Conservation (phyloP, 257 asterid species). For the Solanum sitiens region DNA sequence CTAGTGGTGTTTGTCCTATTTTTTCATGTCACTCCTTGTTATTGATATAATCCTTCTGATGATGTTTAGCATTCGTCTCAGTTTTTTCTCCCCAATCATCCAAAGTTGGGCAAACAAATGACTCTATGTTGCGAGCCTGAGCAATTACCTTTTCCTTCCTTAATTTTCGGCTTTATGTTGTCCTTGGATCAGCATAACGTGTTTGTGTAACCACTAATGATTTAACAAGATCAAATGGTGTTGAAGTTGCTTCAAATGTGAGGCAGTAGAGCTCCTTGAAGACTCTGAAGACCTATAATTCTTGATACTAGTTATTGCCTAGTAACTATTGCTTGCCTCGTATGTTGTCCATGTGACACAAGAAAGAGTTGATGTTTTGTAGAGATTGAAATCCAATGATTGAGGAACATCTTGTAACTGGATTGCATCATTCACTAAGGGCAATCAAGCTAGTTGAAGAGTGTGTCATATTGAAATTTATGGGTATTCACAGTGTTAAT, state of each 20-base stretch:
- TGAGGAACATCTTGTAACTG: background rate
- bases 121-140: background rate
- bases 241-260: background rate
- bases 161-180: background rate
- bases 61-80: background rate
- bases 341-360: background rate
- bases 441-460: background rate
- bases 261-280: background rate
- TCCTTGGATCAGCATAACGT: background rate
- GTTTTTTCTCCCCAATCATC: background rate
- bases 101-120: background rate
- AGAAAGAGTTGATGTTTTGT: background rate
- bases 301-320: background rate
- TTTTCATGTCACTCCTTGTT: background rate
- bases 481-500: background rate
- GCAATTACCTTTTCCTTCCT: background rate
- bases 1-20: background rate
- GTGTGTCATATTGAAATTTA: background rate
- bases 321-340: background rate
- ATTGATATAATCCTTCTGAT: background rate
- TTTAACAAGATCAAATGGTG: background rate
- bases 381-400: background rate
- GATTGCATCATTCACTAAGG: background rate
- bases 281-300: background rate
- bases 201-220: background rate